Conservation (phyloP, 2,329 filamentous ascomycete genomes). For the Fragosphaeria purpurea region DNA sequence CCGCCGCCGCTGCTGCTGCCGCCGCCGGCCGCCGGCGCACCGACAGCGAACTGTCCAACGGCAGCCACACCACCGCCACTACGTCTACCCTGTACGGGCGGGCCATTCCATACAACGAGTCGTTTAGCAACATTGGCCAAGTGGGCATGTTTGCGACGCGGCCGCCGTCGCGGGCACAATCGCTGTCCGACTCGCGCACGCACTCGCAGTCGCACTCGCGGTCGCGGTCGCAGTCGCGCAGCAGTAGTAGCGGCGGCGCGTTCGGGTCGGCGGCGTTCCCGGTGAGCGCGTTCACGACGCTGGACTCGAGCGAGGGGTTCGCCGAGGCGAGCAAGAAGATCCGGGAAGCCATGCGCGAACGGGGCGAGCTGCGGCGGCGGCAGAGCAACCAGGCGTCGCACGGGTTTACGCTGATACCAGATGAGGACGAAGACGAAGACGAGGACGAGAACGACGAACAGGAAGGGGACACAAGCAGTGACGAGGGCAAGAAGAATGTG, state of each 20-base stretch:
- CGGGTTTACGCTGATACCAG: conserved; percentile 10
- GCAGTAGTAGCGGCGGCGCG: conserved; percentile 56
- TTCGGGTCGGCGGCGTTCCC: conserved; percentile 53
- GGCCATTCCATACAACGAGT: conserved; percentile 72
- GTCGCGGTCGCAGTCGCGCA: conserved; percentile 61
- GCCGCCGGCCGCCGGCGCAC: conserved; percentile 21
- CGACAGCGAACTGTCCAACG: conserved; percentile 40
- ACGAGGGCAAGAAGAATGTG: conserved; percentile 8
- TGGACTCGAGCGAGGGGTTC: conserved; percentile 60
- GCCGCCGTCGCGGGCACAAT: conserved; percentile 68
- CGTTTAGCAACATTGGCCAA: conserved; percentile 78
- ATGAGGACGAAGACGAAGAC: conserved; percentile 11
- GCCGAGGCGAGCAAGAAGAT: conserved; percentile 80
- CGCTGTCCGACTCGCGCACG: no score
- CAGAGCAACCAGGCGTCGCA: conserved; percentile 33
- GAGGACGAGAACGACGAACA: conserved; percentile 9
- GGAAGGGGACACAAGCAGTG: conserved; percentile 12
- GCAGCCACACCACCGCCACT: conserved; percentile 24
- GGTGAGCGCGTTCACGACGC: conserved; percentile 57
- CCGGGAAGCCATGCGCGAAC: conserved; percentile 70
- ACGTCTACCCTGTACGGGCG: conserved; percentile 45
- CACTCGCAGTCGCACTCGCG: conserved; percentile 68
- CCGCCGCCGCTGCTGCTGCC: no score
- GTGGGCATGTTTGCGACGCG: conserved; percentile 86
- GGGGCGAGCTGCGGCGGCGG: conserved; percentile 52